These are phyloP conservation scores for Leucocoprinus leucothites DNA, from an alignment of 768 basidiomycete species.

Conservation along the genomic window DNA sequence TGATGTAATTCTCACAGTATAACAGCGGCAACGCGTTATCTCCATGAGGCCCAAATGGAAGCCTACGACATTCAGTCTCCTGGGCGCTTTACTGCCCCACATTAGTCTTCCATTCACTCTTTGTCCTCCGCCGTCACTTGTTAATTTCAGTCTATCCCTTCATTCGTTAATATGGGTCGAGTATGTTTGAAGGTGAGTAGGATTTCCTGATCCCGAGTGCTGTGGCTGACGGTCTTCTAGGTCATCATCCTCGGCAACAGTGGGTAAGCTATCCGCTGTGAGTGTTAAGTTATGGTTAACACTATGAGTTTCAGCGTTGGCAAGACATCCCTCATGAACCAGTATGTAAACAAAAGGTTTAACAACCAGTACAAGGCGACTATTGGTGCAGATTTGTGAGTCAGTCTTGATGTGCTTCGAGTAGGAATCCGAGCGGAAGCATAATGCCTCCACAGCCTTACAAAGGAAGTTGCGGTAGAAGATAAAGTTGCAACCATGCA, in stretches of 20 bases:
- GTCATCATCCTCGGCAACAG: slow-evolving; percentile 99
- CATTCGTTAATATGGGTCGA: slow-evolving; percentile 71
- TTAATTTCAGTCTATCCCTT: slow-evolving; percentile 17
- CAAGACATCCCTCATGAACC: slow-evolving; percentile 99
- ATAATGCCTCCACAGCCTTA: slow-evolving; percentile 54
- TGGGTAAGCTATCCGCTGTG: slow-evolving; percentile 51
- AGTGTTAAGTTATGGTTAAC: slow-evolving; percentile 14
- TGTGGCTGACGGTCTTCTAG: slow-evolving; percentile 35
- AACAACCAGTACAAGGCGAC: slow-evolving; percentile 99
- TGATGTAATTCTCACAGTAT: slow-evolving; percentile 1
- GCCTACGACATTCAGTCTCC: not conserved
- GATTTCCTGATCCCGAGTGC: not conserved
- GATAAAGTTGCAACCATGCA: slow-evolving; percentile 99
- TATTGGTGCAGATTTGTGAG: slow-evolving; percentile 94
- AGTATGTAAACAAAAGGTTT: slow-evolving; percentile 99
- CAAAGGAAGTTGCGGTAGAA: slow-evolving; percentile 98
- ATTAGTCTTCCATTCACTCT: not conserved
- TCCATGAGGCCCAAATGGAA: slow-evolving; percentile 7
- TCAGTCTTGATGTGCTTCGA: slow-evolving; percentile 25
- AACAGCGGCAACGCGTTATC: not conserved
- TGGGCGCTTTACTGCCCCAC: not conserved
- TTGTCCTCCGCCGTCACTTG: slow-evolving; percentile 12
- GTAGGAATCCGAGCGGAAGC: slow-evolving; percentile 18
- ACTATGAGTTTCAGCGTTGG: slow-evolving; percentile 68
- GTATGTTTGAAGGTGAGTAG: slow-evolving; percentile 74